Base-by-base conservation (phyloP, 208 protist genomes). In the Trypanosoma scelopori region DNA sequence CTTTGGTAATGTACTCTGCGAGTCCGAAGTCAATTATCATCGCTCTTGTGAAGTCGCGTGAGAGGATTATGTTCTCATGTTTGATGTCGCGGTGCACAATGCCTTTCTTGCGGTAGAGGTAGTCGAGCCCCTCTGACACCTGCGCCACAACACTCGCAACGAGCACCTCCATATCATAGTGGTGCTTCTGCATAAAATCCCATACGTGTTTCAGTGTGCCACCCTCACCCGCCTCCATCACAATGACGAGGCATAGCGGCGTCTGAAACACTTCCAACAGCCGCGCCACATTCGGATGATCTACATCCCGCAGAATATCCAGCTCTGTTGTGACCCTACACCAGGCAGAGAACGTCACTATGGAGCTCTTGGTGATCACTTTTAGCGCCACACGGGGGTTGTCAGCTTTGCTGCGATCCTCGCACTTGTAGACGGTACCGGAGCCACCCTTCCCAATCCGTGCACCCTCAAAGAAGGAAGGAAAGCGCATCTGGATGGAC, bases 1-100 rank as follows among this genome's bases (percentile, higher is more conserved):
- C 64, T 13, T 71, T 60, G 12, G 59, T 63, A 35, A 64, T 68
- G 50, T 80, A 80, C 71, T 92, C 81, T 0, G 91, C 84, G 56
- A 94, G 65, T 13, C 90, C 87, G 71, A 96, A 93, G 65, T 96
- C 90, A 52, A 96, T 93, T 46, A 96, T 74, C 69, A 88, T 87
- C 28, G 72, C 79, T 23, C 55, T 64, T 32, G 47, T 65, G 75
- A 78, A 91, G 60, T 96, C 86, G 3, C 59, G 64, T 37, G 66
- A 81, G 39, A 96, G 57, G 25, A 92, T 79, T 55, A 96, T 94
- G 63, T 96, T 96, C 47, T 93, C 86, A 41, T 79, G 70, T 62
- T 96, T 96, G 25, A 96, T 84, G 65, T 96, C 90, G 35, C 87
- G 81, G 58, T 96, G 90, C 15, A 94, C 78, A 39, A 94, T 76